Evolutionary conservation across 805 yeast genomes (phyloP).

Genomic region (Sungouiella thailandica): DNA sequence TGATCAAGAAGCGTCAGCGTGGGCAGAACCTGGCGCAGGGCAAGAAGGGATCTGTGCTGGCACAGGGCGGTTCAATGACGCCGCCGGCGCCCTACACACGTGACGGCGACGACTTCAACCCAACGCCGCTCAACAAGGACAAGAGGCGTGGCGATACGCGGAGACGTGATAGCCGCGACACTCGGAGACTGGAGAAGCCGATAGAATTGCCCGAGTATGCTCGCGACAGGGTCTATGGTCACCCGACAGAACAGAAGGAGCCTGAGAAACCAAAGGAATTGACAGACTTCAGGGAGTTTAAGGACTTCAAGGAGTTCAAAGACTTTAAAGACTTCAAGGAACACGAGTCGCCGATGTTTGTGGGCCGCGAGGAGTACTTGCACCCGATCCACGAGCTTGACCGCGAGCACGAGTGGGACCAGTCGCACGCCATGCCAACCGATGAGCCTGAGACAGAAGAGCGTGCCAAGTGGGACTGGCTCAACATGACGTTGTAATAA

Average conservation of each 20-base stretch:
- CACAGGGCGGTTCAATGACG: slow-evolving; percentile 1
- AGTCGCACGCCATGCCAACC: slow-evolving; percentile 5
- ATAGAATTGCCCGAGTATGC: too few species aligned
- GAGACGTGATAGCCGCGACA: too few species aligned
- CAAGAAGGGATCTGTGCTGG: slow-evolving; percentile 12
- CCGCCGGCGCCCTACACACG: slow-evolving; percentile 8
- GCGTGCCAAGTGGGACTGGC: slow-evolving; percentile 41
- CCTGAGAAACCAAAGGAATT: too few species aligned
- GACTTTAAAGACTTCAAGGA: neutral
- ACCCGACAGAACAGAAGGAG: too few species aligned
- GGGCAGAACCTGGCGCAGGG: slow-evolving; percentile 16
- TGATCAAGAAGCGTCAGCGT: slow-evolving; percentile 86
- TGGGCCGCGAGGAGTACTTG: slow-evolving; percentile 3
- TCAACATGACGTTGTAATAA: slow-evolving; percentile 36
- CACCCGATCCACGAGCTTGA: slow-evolving; percentile 10
- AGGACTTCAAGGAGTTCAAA: neutral
- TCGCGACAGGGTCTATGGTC: too few species aligned
- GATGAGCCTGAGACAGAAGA: slow-evolving; percentile 7
- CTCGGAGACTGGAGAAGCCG: neutral
- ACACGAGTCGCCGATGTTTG: neutral
- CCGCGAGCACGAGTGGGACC: slow-evolving; percentile 14
- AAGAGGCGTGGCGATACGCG: neutral
- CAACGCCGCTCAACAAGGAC: slow-evolving; percentile 32
- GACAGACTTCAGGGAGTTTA: too few species aligned
- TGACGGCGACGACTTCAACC: slow-evolving; percentile 49